phyloP scores from a whole-genome alignment of 805 yeast species.

The Candida pseudofarinosa region DNA sequence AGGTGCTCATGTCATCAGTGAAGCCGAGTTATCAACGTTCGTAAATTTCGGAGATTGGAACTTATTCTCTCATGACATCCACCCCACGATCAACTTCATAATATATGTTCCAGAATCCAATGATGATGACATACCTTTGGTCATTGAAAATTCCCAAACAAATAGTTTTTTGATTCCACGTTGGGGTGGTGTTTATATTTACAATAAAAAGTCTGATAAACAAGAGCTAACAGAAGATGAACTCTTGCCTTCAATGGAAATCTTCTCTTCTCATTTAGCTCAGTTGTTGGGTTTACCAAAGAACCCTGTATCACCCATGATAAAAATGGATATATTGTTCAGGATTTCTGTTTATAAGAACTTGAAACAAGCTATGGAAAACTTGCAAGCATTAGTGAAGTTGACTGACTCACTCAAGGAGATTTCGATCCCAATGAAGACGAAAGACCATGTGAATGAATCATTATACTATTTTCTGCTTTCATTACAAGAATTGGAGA shows the following conservation, averaged over 20 bases:
- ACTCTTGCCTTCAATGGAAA: constrained; percentile 56
- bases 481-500: constrained; percentile 28
- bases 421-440: constrained; percentile 79
- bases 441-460: constrained; percentile 51
- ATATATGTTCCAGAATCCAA: constrained; percentile 56
- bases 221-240: constrained; percentile 36
- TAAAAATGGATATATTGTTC: constrained; percentile 62
- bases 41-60: constrained; percentile 88
- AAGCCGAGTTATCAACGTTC: constrained; percentile 63
- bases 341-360: constrained; percentile 58
- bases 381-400: constrained; percentile 67
- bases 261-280: constrained; percentile 72
- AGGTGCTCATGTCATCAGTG: constrained; percentile 33
- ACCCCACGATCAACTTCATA: constrained; percentile 69
- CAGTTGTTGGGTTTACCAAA: constrained; percentile 67
- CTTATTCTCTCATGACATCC: constrained; percentile 50
- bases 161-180: constrained; percentile 78
- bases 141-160: constrained; percentile 43
- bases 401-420: constrained; percentile 65
- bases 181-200: constrained; percentile 77
- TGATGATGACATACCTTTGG: constrained; percentile 43
- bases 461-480: constrained; percentile 43
- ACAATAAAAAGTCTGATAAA: constrained; percentile 30
- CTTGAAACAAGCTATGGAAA: constrained; percentile 58
- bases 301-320: constrained; percentile 52